Evolutionary conservation across 768 basidiomycete species (phyloP).

Genomic region (Tubosaeta brunneosetosa): DNA sequence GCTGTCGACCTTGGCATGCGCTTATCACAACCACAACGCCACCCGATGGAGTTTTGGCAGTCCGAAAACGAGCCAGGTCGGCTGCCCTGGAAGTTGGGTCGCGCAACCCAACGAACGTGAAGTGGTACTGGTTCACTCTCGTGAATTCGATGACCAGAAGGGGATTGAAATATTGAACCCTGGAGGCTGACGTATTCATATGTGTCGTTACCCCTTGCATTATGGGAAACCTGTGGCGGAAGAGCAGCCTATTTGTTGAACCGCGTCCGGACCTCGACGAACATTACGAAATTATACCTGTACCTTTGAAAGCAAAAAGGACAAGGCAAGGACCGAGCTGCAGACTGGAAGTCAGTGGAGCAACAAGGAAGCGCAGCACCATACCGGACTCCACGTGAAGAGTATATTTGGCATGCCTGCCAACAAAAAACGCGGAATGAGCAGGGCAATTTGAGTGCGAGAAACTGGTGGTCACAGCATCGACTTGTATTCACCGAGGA

Average conservation of each 20-base stretch:
- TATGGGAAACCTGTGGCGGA: neutral
- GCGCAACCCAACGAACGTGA: neutral
- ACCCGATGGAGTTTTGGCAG: neutral
- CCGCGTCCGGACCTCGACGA: neutral
- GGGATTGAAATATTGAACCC: neutral
- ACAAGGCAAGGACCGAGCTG: neutral
- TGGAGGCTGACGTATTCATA: neutral
- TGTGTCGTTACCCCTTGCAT: neutral
- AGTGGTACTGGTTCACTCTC: neutral
- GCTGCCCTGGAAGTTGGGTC: slow-evolving; percentile 2
- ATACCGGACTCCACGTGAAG: neutral
- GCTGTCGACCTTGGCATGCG: slow-evolving; percentile 9
- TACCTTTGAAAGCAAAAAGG: neutral
- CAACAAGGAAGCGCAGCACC: neutral
- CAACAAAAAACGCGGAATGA: neutral
- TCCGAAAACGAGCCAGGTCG: slow-evolving; percentile 5
- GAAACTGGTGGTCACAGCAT: neutral
- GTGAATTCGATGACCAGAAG: neutral
- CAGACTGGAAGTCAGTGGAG: neutral
- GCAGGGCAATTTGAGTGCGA: neutral
- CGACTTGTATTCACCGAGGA: neutral
- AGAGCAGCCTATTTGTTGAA: neutral
- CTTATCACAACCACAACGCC: slow-evolving; percentile 1
- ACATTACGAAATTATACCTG: neutral
- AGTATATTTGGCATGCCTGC: neutral